phyloP scores from a whole-genome alignment of 495 filamentous ascomycete genomes.

The Podospora australis region DNA sequence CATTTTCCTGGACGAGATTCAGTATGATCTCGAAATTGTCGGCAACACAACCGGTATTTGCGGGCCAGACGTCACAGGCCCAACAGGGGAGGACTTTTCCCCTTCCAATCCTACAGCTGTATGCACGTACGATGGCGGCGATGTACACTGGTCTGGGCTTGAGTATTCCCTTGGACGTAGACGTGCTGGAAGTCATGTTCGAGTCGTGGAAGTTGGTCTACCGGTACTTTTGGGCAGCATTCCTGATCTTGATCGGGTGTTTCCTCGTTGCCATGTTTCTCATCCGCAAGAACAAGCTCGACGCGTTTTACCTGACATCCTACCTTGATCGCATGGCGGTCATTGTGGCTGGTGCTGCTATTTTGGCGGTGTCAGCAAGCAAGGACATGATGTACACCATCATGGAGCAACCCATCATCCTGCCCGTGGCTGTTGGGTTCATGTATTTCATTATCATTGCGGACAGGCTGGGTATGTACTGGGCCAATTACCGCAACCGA shows the following conservation, averaged over 20 bases:
- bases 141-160: constrained; percentile 16
- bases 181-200: constrained; percentile 12
- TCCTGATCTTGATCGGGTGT: constrained; percentile 12
- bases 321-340: constrained; percentile 5
- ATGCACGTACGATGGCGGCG: constrained; percentile 2
- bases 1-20: constrained; percentile 10
- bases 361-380: constrained; percentile 11
- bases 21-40: not conserved
- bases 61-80: constrained; percentile 1
- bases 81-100: constrained; percentile 2
- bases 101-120: constrained; percentile 1
- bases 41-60: constrained; percentile 16
- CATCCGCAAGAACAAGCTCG: constrained; percentile 18
- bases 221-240: constrained; percentile 19
- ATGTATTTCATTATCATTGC: constrained; percentile 15
- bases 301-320: constrained; percentile 13
- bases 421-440: constrained; percentile 10
- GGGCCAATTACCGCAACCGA: constrained; percentile 16
- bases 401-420: constrained; percentile 10
- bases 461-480: constrained; percentile 12
- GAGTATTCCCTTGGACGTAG: constrained; percentile 6
- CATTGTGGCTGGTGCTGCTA: not conserved
- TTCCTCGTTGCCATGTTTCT: constrained; percentile 16
- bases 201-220: constrained; percentile 22
- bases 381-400: constrained; percentile 12